A percentile compares a stretch with the other conserved stretches of the same genome.
Conservation (phyloP, 2,329 filamentous ascomycete genomes). For the Coniella lustricola region DNA sequence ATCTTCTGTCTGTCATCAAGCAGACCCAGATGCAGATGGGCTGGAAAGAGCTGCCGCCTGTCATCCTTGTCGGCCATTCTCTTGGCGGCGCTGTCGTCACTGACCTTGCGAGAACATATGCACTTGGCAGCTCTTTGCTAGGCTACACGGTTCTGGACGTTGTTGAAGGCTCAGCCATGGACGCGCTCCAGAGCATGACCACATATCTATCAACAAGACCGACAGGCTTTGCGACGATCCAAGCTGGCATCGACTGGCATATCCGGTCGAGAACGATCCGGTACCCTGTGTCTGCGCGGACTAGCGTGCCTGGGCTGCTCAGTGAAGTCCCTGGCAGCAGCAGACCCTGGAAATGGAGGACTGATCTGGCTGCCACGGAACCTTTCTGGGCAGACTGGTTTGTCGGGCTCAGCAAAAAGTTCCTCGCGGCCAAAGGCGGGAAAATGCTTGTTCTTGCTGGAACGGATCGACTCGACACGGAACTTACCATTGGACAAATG, state of each 20-base stretch:
- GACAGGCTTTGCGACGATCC: constrained; percentile 65
- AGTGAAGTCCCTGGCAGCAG: constrained; percentile 26
- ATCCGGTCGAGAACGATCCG: constrained; percentile 80
- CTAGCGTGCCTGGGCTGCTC: constrained; percentile 78
- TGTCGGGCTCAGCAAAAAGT: constrained; percentile 77
- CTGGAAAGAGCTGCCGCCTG: constrained; percentile 66
- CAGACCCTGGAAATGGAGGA: constrained; percentile 73
- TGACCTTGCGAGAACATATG: constrained; percentile 63
- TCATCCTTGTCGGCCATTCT: constrained; percentile 84
- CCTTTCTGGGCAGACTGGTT: constrained; percentile 97
- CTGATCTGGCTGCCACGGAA: constrained; percentile 74
- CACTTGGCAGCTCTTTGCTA: constrained; percentile 61
- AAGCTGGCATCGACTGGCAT: constrained; percentile 89
- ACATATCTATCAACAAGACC: constrained; percentile 81
- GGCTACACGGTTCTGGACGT: constrained; percentile 91
- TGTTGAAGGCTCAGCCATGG: constrained; percentile 92
- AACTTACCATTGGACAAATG: constrained; percentile 94
- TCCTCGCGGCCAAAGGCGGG: constrained; percentile 71
- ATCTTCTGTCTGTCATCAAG: constrained; percentile 63
- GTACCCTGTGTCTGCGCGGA: constrained; percentile 74
- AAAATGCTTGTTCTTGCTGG: constrained; percentile 82
- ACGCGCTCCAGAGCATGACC: constrained; percentile 90
- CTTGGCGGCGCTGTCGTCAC: constrained; percentile 89
- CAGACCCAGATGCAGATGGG: constrained; percentile 60
- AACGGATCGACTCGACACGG: constrained; percentile 83